Evolutionary conservation across 1,284 basidiomycete genomes (phyloP).

Genomic region (Trametes sp.): DNA sequence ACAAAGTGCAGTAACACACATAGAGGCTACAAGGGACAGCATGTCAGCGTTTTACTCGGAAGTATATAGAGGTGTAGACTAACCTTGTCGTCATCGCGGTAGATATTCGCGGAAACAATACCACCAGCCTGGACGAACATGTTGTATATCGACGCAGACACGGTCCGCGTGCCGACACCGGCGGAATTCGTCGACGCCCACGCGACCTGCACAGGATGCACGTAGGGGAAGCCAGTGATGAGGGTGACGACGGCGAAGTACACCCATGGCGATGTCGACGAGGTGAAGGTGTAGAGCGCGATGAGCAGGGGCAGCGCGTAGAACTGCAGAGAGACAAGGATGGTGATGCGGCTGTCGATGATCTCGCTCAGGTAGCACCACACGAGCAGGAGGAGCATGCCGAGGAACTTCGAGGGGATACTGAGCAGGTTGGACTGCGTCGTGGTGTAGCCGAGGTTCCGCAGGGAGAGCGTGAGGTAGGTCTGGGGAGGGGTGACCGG

Average conservation of each 20-base stretch:
- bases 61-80: conserved; percentile 19
- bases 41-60: conserved; percentile 8
- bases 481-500: conserved; percentile 56
- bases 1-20: conserved; percentile 46
- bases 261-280: conserved; percentile 63
- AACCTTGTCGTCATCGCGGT: conserved; percentile 42
- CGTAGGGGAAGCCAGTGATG: conserved; percentile 59
- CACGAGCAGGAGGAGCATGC: conserved; percentile 49
- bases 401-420: conserved; percentile 56
- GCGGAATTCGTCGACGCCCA: conserved; percentile 70
- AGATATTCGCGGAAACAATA: conserved; percentile 53
- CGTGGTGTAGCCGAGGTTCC: conserved; percentile 67
- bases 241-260: conserved; percentile 64
- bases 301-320: conserved; percentile 69
- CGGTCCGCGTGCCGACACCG: conserved; percentile 63
- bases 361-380: conserved; percentile 62
- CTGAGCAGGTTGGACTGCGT: conserved; percentile 67
- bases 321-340: conserved; percentile 62
- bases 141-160: conserved; percentile 66
- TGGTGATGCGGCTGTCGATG: conserved; percentile 60
- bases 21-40: conserved; percentile 43
- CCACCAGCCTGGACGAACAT: conserved; percentile 68
- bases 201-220: conserved; percentile 59
- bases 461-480: conserved; percentile 70
- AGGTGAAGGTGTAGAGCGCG: conserved; percentile 61